Base-by-base conservation (phyloP, 208 protist genomes). In the Porcisia hertigi region DNA sequence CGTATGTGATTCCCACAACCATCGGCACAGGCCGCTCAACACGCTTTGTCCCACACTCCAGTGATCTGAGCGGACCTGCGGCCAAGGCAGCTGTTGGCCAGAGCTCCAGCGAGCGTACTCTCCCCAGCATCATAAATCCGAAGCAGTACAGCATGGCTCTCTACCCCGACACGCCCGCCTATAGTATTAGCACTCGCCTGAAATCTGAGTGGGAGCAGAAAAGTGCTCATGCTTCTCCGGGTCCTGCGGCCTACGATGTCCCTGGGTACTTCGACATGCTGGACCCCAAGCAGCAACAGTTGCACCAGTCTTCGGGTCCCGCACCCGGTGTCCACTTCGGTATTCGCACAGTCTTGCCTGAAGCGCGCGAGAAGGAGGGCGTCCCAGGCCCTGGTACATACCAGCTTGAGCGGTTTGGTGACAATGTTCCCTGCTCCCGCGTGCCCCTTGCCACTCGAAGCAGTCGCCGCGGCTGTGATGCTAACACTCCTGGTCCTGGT, bases 81-180 rank as follows among this genome's bases (percentile, higher is more conserved):
- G 59, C 34, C 0, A 20, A 41, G 59, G 59, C 5, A 36, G 14
- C 59, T 64, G 59, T 25, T 64, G 30, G 59, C 34, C 59, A 64
- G 59, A 1, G 25, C 30, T 16, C 34, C 16, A 41, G 59, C 59
- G 59, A 64, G 14, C 30, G 59, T 8, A 7, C 70, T 49, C 65
- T 36, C 36, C 47, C 64, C 16, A 30, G 45, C 43, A 55, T 57
- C 20, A 49, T 47, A 30, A 59, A 81, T 20, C 82, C 88, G 52
- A 95, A 93, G 79, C 85, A 92, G 77, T 91, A 93, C 82, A 93
- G 86, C 78, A 87, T 93, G 82, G 88, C 90, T 6, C 78, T 90
- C 45, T 71, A 30, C 53, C 87, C 91, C 30, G 85, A 91, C 74
- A 87, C 87, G 36, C 91, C 91, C 55, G 73, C 85, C 20, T 95